Conservation (phyloP, 192 early-diverging fungal species). For the Entomortierella lignicola region DNA sequence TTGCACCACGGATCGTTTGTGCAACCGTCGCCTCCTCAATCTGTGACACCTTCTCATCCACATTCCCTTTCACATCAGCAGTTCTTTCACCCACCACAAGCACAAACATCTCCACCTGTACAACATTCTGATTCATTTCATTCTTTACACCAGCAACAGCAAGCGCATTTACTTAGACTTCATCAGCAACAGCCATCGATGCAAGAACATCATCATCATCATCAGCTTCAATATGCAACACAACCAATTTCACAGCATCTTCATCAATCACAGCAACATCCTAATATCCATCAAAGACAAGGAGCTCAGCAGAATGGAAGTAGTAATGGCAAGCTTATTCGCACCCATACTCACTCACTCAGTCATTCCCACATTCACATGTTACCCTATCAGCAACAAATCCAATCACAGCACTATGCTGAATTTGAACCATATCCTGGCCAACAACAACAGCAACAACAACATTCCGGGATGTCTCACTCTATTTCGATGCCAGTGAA, state of each 20-base stretch:
- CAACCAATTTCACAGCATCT: not conserved
- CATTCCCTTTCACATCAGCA: not conserved
- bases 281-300: conserved; percentile 4
- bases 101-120: not conserved
- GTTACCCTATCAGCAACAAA: conserved; percentile 16
- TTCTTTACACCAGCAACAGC: conserved; percentile 14
- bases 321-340: conserved; percentile 4
- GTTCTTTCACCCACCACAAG: not conserved
- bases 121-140: conserved; percentile 4
- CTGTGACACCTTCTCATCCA: not conserved
- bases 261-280: not conserved
- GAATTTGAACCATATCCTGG: not conserved
- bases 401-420: not conserved
- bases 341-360: conserved; percentile 29
- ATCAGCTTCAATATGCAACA: conserved; percentile 8
- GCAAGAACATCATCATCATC: conserved; percentile 17
- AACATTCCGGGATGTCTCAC: not conserved
- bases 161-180: not conserved
- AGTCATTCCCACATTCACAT: conserved; percentile 36
- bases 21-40: not conserved
- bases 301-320: not conserved
- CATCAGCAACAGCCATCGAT: conserved; percentile 23
- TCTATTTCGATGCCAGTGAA: conserved; percentile 29
- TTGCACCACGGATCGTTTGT: not conserved
- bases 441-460: conserved; percentile 2